Evolutionary conservation across 2,329 filamentous ascomycete species (phyloP).

Genomic region (Cladophialophora immunda): DNA sequence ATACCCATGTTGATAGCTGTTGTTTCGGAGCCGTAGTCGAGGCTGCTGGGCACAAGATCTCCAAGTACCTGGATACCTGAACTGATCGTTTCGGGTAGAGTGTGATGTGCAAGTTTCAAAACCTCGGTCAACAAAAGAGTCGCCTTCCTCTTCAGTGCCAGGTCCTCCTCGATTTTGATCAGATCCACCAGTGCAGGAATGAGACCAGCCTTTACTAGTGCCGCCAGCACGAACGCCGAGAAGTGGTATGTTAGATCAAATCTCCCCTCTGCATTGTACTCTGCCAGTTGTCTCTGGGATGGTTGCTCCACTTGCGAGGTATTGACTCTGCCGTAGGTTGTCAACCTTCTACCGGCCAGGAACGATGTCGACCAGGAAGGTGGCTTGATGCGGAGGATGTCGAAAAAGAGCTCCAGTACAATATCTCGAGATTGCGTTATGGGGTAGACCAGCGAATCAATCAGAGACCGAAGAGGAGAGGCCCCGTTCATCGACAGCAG

Average conservation of each 20-base stretch:
- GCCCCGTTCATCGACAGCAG: conserved; percentile 88
- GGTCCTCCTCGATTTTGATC: conserved; percentile 59
- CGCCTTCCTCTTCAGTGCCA: conserved; percentile 79
- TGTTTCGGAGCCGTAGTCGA: conserved; percentile 73
- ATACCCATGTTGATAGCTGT: conserved; percentile 86
- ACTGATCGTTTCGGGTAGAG: conserved; percentile 84
- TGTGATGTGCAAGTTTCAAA: conserved; percentile 84
- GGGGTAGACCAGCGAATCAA: conserved; percentile 70
- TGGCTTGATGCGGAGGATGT: conserved; percentile 86
- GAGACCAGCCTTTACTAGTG: conserved; percentile 83
- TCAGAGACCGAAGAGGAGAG: conserved; percentile 80
- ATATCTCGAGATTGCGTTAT: conserved; percentile 71
- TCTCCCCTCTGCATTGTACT: conserved; percentile 73
- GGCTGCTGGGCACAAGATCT: conserved; percentile 79
- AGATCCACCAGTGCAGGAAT: conserved; percentile 57
- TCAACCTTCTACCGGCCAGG: conserved; percentile 87
- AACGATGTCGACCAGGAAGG: conserved; percentile 96
- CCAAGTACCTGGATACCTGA: conserved; percentile 86
- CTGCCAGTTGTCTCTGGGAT: conserved; percentile 58
- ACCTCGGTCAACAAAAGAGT: conserved; percentile 91
- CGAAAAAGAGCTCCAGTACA: conserved; percentile 86
- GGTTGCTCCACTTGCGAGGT: conserved; percentile 75
- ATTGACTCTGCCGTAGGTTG: conserved; percentile 94
- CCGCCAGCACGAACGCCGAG: conserved; percentile 83
- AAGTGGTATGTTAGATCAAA: conserved; percentile 94